These are phyloP conservation scores for Vigna angularis DNA, from an alignment of 306 rosid species.

Conservation along the genomic window DNA sequence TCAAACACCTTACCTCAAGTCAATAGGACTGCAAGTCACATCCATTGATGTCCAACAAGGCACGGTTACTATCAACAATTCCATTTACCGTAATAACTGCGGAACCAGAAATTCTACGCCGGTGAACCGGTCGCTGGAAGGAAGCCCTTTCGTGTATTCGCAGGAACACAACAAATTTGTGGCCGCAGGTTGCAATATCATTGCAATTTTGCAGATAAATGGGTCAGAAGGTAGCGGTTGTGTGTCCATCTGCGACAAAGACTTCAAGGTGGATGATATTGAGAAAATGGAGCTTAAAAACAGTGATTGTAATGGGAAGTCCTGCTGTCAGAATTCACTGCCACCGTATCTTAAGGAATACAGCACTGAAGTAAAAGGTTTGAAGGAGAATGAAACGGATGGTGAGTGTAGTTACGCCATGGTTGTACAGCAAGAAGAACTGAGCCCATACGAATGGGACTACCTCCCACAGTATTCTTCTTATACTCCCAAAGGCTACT, in stretches of 20 bases:
- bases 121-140: not conserved
- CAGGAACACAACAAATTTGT: not conserved
- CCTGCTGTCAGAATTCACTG: slow-evolving; percentile 26
- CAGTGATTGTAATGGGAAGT: not conserved
- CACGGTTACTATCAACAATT: slow-evolving; percentile 14
- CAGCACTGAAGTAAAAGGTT: not conserved
- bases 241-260: slow-evolving; percentile 40
- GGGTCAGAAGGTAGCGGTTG: slow-evolving; percentile 38
- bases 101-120: not conserved
- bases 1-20: slow-evolving; percentile 20
- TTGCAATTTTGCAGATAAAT: not conserved
- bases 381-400: not conserved
- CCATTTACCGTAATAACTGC: slow-evolving; percentile 35
- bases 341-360: not conserved
- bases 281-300: rapidly evolving
- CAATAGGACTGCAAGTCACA: slow-evolving; percentile 16
- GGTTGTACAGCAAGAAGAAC: not conserved
- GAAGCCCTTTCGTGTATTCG: slow-evolving; percentile 45
- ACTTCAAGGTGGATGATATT: not conserved
- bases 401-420: slow-evolving; percentile 10
- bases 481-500: too few relatives aligned
- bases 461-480: too few relatives aligned
- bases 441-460: too few relatives aligned
- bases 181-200: slow-evolving; percentile 38
- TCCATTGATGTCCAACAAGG: not conserved